A percentile compares a stretch with the other conserved stretches of the same genome.
phyloP scores from a whole-genome alignment of 257 asterid species.

The Linderniella brevidens region DNA sequence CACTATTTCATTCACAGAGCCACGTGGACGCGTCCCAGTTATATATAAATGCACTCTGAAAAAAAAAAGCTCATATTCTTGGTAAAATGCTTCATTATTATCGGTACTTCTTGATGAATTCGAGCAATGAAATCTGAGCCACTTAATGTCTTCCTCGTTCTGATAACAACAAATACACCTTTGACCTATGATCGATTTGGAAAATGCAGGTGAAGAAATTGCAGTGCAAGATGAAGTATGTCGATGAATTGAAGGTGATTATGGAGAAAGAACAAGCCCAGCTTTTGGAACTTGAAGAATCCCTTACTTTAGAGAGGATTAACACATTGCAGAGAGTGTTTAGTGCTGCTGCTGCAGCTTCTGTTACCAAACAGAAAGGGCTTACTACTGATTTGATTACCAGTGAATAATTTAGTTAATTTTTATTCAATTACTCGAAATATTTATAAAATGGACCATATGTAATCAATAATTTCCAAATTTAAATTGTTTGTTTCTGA shows the following conservation, averaged over 20 bases:
- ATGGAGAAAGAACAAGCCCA: slow-evolving; percentile 44
- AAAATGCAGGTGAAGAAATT: slow-evolving; percentile 43
- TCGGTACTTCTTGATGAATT: too few relatives aligned
- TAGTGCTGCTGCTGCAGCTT: slow-evolving; percentile 31
- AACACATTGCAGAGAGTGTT: slow-evolving; percentile 31
- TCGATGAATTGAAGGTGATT: slow-evolving; percentile 43
- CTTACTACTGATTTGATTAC: slow-evolving; percentile 6
- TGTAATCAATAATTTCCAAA: too few relatives aligned
- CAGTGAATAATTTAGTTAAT: too few relatives aligned
- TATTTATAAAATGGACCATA: too few relatives aligned
- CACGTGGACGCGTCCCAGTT: background rate
- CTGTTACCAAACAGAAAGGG: slow-evolving; percentile 31
- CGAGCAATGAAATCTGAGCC: too few relatives aligned
- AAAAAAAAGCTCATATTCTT: too few relatives aligned
- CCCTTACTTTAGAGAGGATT: slow-evolving; percentile 34
- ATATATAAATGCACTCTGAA: too few relatives aligned
- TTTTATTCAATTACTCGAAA: too few relatives aligned
- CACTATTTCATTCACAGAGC: background rate
- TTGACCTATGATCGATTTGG: background rate
- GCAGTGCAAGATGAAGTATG: slow-evolving; percentile 35
- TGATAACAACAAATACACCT: background rate
- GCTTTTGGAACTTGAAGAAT: slow-evolving; percentile 43
- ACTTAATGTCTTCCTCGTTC: too few relatives aligned
- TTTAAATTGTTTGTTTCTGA: too few relatives aligned
- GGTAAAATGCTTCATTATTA: too few relatives aligned